phyloP scores from a whole-genome alignment of 352 stramenopile species.

The Phytophthora foliorum region DNA sequence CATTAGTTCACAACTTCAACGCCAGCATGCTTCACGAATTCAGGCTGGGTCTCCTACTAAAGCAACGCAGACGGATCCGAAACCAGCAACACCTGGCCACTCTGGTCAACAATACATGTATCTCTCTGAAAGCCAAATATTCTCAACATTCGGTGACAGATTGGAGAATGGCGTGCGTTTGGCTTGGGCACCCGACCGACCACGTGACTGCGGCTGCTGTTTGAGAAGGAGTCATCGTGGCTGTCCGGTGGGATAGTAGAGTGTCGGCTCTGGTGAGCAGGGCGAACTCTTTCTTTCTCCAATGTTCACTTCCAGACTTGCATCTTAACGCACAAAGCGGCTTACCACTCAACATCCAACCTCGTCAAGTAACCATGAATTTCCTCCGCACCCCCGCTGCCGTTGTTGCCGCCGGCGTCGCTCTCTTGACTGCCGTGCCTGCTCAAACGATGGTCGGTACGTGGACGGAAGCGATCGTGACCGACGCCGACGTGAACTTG shows the following conservation, averaged over 20 bases:
- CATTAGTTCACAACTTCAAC: constrained; percentile 13
- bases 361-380: constrained; percentile 13
- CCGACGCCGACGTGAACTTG: constrained; percentile 36
- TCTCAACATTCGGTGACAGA: constrained; percentile 3
- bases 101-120: constrained; percentile 24
- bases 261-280: constrained; percentile 1
- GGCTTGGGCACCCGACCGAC: neutral
- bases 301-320: constrained; percentile 29
- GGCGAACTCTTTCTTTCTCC: neutral
- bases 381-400: constrained; percentile 14
- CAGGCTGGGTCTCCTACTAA: constrained; percentile 23
- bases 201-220: neutral
- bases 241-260: constrained; percentile 16
- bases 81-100: constrained; percentile 11
- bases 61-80: constrained; percentile 1
- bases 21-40: constrained; percentile 10
- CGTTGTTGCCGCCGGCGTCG: neutral
- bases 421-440: constrained; percentile 17
- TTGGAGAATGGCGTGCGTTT: constrained; percentile 13
- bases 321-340: constrained; percentile 17
- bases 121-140: constrained; percentile 1
- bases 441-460: constrained; percentile 29
- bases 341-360: neutral
- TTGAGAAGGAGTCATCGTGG: neutral
- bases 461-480: constrained; percentile 34